Conservation (phyloP, 108 stramenopile species). For the Cyclotella distinguenda region DNA sequence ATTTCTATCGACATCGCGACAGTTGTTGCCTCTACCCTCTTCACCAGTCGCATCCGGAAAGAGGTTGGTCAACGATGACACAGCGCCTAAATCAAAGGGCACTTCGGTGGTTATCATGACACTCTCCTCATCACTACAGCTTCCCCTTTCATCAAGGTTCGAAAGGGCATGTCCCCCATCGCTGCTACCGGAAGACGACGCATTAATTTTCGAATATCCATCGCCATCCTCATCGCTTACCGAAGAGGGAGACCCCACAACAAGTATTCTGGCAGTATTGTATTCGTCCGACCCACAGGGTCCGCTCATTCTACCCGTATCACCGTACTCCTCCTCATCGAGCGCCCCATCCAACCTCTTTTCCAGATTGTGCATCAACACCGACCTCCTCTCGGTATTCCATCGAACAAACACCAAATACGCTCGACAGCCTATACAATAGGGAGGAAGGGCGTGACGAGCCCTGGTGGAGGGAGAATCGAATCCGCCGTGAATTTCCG, state of each 20-base stretch:
- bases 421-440: constrained; percentile 25
- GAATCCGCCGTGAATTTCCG: constrained; percentile 9
- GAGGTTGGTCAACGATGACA: too few relatives aligned
- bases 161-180: too few relatives aligned
- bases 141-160: too few relatives aligned
- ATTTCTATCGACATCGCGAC: not conserved
- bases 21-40: not conserved
- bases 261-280: constrained; percentile 14
- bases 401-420: constrained; percentile 22
- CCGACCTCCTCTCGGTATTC: not conserved
- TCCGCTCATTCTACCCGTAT: not conserved
- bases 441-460: constrained; percentile 9
- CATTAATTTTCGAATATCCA: not conserved
- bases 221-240: not conserved
- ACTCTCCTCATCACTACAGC: too few relatives aligned
- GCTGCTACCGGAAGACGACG: not conserved
- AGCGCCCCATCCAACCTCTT: constrained; percentile 3
- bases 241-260: not conserved
- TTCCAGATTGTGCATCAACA: constrained; percentile 24
- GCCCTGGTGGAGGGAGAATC: constrained; percentile 12
- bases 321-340: too few relatives aligned
- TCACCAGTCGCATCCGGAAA: too few relatives aligned
- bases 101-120: too few relatives aligned
- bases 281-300: not conserved
- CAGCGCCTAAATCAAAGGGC: too few relatives aligned